Base-by-base conservation (phyloP, 2,329 filamentous ascomycete genomes). In the Hortaea sp. region DNA sequence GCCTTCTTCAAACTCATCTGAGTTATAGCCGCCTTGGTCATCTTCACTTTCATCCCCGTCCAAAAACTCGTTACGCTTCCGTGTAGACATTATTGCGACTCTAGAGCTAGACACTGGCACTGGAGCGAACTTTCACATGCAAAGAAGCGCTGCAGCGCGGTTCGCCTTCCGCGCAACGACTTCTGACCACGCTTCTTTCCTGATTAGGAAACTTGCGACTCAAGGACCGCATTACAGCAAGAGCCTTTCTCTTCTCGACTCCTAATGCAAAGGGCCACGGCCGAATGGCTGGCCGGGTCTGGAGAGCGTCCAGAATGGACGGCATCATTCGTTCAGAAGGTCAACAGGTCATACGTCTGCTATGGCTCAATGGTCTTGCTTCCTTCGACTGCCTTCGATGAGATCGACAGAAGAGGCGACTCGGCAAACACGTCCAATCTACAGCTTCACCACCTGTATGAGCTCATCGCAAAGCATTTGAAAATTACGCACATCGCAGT, bases 21-120 rank as follows among this genome's bases (percentile, higher is more conserved):
- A 88, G 51, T 85, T 72, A 62, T 85, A 85, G 47, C 75, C 79
- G 9, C 32, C 32, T 42, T 61, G 58, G 6, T 70, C 69, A 7
- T 63, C 64, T 2, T 69, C 72, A 35, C 67, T 67, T 29, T 67
- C 66, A 27, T 66, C 66, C 13, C 64, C 65, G n/a, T 73, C 70
- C 47, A 89, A 75, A 57, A 83, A 89, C 44, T 85, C 76, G 63
- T 88, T 88, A 55, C 77, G 76, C 60, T 84, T 87, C 59, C 82
- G 77, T 37, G 78, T 71, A 1, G 81, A 66, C 84, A 88, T 88
- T 9, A 2, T 35, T 20, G 20, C 20, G 20, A 20, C 20, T 20
- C 20, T 20, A 20, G 2, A 20, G 20, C 2, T 20, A 20, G 20
- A 20, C 20, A 4, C 20, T 20, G 20, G 20, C 20, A 20, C 20